Evolutionary conservation across 2,329 filamentous ascomycete genomes (phyloP).

Genomic region (Penicillium concentricum): DNA sequence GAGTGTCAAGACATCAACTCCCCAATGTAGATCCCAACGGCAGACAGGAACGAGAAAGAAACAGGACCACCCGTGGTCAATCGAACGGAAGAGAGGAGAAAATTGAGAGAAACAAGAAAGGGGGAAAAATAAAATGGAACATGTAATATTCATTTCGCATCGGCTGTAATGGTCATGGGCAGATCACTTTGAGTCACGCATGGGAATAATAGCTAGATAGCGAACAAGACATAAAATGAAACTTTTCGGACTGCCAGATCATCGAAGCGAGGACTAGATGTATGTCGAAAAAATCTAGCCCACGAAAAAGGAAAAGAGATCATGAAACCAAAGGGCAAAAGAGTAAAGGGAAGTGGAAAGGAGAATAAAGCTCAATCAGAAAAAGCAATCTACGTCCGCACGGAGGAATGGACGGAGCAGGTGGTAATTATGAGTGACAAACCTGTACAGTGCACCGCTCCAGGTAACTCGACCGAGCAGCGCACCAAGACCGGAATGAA

Average conservation of each 20-base stretch:
- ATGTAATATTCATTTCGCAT: conserved; percentile 33
- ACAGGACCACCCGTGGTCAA: conserved; percentile 14
- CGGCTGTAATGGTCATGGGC: conserved; percentile 36
- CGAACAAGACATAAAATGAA: conserved; percentile 26
- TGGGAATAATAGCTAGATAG: conserved; percentile 35
- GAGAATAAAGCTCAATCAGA: conserved; percentile 13
- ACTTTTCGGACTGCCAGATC: conserved; percentile 41
- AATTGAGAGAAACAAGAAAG: neutral
- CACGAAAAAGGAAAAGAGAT: conserved; percentile 27
- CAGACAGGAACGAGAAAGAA: conserved; percentile 15
- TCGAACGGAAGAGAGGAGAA: conserved; percentile 7
- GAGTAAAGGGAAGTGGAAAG: conserved; percentile 13
- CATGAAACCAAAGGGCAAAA: conserved; percentile 28
- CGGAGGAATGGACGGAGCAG: neutral
- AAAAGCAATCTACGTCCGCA: conserved; percentile 7
- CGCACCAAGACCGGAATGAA: neutral
- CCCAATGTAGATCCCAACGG: conserved; percentile 1
- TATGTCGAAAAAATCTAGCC: conserved; percentile 30
- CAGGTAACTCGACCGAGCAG: conserved; percentile 1
- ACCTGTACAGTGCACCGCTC: neutral
- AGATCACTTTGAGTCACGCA: conserved; percentile 35
- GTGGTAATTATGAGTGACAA: conserved; percentile 8
- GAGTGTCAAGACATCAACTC: conserved; percentile 2
- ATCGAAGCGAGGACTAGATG: conserved; percentile 36
- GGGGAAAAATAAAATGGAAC: conserved; percentile 8